Conservation (phyloP, 1,284 basidiomycete genomes). For the Cryptococcus sp. region DNA sequence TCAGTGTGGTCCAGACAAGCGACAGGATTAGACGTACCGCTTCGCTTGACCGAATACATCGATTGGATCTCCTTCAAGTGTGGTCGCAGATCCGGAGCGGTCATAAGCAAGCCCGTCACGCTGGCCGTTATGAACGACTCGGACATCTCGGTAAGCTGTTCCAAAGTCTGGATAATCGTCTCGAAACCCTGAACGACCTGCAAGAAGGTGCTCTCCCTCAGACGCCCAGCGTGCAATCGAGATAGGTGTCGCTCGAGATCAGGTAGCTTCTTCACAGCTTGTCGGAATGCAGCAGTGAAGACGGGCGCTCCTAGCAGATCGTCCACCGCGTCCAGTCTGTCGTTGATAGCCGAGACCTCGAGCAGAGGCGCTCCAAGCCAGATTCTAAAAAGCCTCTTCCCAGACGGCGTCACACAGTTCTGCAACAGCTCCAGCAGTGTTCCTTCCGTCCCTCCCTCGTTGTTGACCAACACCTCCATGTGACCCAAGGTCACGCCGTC, state of each 20-base stretch:
- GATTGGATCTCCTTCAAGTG: slow-evolving; percentile 61
- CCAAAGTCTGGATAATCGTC: slow-evolving; percentile 62
- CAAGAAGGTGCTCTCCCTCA: slow-evolving; percentile 76
- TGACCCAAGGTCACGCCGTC: slow-evolving; percentile 93
- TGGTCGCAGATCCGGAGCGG: slow-evolving; percentile 67
- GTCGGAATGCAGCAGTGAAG: slow-evolving; percentile 69
- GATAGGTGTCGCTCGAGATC: slow-evolving; percentile 74
- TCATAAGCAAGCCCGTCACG: slow-evolving; percentile 65
- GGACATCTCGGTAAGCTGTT: slow-evolving; percentile 58
- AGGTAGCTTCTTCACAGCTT: slow-evolving; percentile 71
- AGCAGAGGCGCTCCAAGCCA: slow-evolving; percentile 89
- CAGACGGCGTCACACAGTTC: slow-evolving; percentile 82
- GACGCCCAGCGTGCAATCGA: slow-evolving; percentile 84
- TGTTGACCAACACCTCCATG: slow-evolving; percentile 84
- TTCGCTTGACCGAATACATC: slow-evolving; percentile 63
- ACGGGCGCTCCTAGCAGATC: slow-evolving; percentile 72
- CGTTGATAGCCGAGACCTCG: slow-evolving; percentile 74
- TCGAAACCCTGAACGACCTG: slow-evolving; percentile 78
- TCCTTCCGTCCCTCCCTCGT: slow-evolving; percentile 83
- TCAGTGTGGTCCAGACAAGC: neutral
- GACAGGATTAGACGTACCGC: neutral
- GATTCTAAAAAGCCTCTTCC: slow-evolving; percentile 79
- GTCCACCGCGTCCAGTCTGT: slow-evolving; percentile 85
- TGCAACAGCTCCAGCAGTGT: slow-evolving; percentile 76
- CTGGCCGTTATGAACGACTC: slow-evolving; percentile 69